Evolutionary conservation across 805 yeast genomes (phyloP).

Genomic region (Yueomyces sp.): DNA sequence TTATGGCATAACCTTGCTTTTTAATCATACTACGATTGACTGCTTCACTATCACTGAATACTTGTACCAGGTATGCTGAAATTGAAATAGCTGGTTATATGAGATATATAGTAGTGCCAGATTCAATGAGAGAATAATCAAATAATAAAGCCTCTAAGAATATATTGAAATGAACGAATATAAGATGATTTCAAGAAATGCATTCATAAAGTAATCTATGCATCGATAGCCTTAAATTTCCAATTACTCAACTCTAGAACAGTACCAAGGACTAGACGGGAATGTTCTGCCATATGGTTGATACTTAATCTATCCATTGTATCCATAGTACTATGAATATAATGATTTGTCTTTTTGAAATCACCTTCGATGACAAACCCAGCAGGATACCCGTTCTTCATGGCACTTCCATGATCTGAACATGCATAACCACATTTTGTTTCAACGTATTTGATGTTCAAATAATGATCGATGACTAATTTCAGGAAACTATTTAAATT

Average conservation of each 20-base stretch:
- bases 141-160: no score
- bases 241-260: conserved; percentile 48
- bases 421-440: conserved; percentile 86
- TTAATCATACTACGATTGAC: no score
- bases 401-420: conserved; percentile 83
- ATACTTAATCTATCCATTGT: conserved; percentile 71
- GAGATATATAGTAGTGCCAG: no score
- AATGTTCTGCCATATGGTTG: conserved; percentile 69
- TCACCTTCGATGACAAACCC: conserved; percentile 72
- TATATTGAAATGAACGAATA: no score
- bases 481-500: conserved; percentile 48
- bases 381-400: conserved; percentile 72
- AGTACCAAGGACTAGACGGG: conserved; percentile 61
- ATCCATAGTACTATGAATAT: conserved; percentile 66
- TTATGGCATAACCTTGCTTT: no score
- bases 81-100: no score
- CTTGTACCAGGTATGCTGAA: no score
- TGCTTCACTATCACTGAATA: no score
- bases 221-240: conserved; percentile 3
- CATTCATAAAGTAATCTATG: no score
- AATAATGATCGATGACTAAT: conserved; percentile 45
- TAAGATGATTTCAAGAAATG: no score
- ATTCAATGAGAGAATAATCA: no score
- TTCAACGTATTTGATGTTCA: conserved; percentile 56
- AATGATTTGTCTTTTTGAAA: conserved; percentile 48